Percentiles rank a stretch among this genome's conserved stretches.
phyloP scores from a whole-genome alignment of 2,329 filamentous ascomycete species.

The Aspergillus spinulosporus region DNA sequence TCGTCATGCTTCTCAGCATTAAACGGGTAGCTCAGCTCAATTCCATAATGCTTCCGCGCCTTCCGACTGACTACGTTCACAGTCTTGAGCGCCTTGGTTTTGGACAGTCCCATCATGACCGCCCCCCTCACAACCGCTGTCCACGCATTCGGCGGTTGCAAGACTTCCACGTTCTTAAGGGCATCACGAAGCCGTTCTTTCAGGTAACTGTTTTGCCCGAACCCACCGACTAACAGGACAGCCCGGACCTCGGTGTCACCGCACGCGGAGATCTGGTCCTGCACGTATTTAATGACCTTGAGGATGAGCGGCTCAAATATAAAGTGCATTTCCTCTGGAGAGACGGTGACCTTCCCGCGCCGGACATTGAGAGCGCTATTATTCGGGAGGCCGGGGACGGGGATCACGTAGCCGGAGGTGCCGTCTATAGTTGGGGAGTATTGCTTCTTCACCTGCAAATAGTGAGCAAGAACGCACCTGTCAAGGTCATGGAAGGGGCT shows the following conservation, averaged over 20 bases:
- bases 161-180: constrained; percentile 20
- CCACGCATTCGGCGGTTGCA: constrained; percentile 28
- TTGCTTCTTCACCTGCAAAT: constrained; percentile 21
- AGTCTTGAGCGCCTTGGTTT: constrained; percentile 8
- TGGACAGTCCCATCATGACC: constrained; percentile 18
- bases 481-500: too few species aligned
- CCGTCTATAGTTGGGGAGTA: constrained; percentile 23
- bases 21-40: constrained; percentile 8
- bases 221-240: constrained; percentile 32
- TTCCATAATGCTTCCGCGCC: constrained; percentile 28
- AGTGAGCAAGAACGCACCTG: background rate
- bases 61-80: constrained; percentile 22
- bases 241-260: constrained; percentile 54
- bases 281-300: constrained; percentile 21
- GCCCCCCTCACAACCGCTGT: constrained; percentile 30
- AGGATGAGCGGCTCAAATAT: constrained; percentile 27
- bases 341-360: constrained; percentile 24
- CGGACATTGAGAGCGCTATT: constrained; percentile 20
- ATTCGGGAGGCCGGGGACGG: constrained; percentile 28
- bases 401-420: constrained; percentile 22
- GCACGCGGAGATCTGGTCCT: constrained; percentile 51
- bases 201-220: constrained; percentile 31
- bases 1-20: constrained; percentile 13
- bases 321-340: constrained; percentile 18
- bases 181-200: constrained; percentile 22